Percentiles rank a stretch among this genome's conserved stretches.
These are phyloP conservation scores for Litchi chinensis DNA, from an alignment of 345 rosid species.

Conservation along the genomic window DNA sequence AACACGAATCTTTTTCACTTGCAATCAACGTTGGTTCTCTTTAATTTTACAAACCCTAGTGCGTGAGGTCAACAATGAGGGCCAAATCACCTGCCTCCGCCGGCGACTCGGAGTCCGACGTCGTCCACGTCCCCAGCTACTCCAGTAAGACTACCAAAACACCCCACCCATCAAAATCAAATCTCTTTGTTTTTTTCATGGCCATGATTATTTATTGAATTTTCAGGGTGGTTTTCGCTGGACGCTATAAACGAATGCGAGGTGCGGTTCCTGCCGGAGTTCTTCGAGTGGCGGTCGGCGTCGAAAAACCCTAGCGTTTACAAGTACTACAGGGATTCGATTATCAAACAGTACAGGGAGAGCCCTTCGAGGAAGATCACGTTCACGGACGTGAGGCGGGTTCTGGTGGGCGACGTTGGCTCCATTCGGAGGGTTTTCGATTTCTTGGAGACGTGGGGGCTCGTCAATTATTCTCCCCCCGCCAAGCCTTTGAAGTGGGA, in stretches of 20 bases:
- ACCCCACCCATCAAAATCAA: not conserved
- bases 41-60: too few relatives aligned
- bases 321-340: conserved; percentile 71
- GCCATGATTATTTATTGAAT: not conserved
- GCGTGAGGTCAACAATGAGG: conserved; percentile 33
- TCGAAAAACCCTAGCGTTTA: conserved; percentile 67
- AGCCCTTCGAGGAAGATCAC: conserved; percentile 69
- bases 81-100: conserved; percentile 34
- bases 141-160: conserved; percentile 56
- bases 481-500: conserved; percentile 85
- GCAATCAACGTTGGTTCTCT: too few relatives aligned
- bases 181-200: not conserved
- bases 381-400: conserved; percentile 81
- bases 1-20: too few relatives aligned
- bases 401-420: conserved; percentile 80
- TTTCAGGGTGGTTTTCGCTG: conserved; percentile 85
- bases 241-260: conserved; percentile 68
- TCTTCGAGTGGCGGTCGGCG: conserved; percentile 68
- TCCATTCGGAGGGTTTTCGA: conserved; percentile 92
- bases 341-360: conserved; percentile 60
- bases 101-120: conserved; percentile 42
- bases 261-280: conserved; percentile 69
- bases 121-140: conserved; percentile 72
- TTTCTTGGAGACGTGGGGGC: conserved; percentile 89
- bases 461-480: conserved; percentile 65